Base-by-base conservation (phyloP, 2,329 filamentous ascomycete species). In the Penicillium paneum region DNA sequence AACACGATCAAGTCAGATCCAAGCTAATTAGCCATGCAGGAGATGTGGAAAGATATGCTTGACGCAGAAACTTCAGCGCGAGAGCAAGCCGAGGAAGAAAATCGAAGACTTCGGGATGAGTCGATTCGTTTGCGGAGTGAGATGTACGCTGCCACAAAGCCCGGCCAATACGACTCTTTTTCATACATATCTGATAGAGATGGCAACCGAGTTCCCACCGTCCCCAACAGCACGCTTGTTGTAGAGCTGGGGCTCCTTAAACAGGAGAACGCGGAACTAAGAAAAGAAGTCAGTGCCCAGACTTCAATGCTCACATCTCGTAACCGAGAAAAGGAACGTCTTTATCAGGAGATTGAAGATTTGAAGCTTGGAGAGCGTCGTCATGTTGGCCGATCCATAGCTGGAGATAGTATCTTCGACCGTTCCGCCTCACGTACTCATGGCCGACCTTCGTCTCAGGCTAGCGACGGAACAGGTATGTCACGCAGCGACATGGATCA, bases 281-380 rank as follows among this genome's bases (percentile, higher is more conserved):
- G 93, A 49, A 88, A 92, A 50, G 92, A 97, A 72, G 89, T 97
- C 29, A 91, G 92, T 57, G 94, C 94, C 3, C 94, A 99, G 71
- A 96, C 92, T 0, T 97, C 92, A 0, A 97, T 99, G 91, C 82
- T 99, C 32, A 97, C 93, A 1, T 97, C 94, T 34, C 84, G 94
- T 24, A 97, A 97, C 67, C 88, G 91, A 26, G 94, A 99, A 70
- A 95, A 96, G 69, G 92, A 97, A 70, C 85, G 91, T 5, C 80
- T 99, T 8, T 96, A 97, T 71, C 91, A 96, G 69, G 93, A 99
- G 71, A 97, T 97, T 59, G 94, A 99, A 74, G 92, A 97, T 58
- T 80, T 99, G 58, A 99, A 97, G 75, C 85, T 97, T 65, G 85
- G 89, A 1, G 87, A 91, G 61, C 86, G 91, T 51, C 86, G 90